Evolutionary conservation across 2,329 filamentous ascomycete genomes (phyloP).

Genomic region (Fusarium sp.): DNA sequence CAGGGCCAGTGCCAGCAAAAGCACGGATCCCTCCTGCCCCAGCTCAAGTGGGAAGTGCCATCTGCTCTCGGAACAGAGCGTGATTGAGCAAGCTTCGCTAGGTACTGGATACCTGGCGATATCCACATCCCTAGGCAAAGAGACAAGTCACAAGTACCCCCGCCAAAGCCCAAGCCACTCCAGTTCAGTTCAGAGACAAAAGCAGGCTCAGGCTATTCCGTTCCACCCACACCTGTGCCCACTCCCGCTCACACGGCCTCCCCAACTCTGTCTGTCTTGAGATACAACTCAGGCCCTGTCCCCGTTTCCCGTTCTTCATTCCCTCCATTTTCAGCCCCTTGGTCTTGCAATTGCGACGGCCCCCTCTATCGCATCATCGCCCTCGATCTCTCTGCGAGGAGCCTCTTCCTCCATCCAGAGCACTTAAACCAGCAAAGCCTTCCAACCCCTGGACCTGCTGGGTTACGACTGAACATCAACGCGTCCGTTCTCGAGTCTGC

Average conservation of each 20-base stretch:
- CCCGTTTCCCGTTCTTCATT: slow-evolving; percentile 45
- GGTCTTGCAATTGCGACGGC: slow-evolving; percentile 47
- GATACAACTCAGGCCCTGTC: slow-evolving; percentile 48
- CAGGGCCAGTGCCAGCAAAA: slow-evolving; percentile 6
- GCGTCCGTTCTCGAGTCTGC: slow-evolving; percentile 27
- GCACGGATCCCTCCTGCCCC: slow-evolving; percentile 30
- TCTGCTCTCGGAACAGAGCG: slow-evolving; percentile 35
- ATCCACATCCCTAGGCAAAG: slow-evolving; percentile 15
- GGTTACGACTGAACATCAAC: slow-evolving; percentile 22
- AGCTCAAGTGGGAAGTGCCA: slow-evolving; percentile 41
- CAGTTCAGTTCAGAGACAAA: slow-evolving; percentile 32
- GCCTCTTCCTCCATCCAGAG: slow-evolving; percentile 19
- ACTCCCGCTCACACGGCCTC: slow-evolving; percentile 38
- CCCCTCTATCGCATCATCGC: slow-evolving; percentile 40
- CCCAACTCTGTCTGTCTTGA: slow-evolving; percentile 47
- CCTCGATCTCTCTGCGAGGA: slow-evolving; percentile 29
- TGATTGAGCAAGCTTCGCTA: slow-evolving; percentile 2
- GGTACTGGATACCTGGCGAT: slow-evolving; percentile 28
- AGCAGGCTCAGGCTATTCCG: slow-evolving; percentile 40
- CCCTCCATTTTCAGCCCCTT: slow-evolving; percentile 38
- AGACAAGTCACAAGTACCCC: slow-evolving; percentile 29
- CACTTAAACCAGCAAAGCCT: slow-evolving; percentile 17
- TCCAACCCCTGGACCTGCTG: slow-evolving; percentile 18
- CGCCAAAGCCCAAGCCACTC: slow-evolving; percentile 30
- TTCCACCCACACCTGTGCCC: slow-evolving; percentile 45